phyloP scores from a whole-genome alignment of 2,329 filamentous ascomycete species.

The Rosellinia necatrix region DNA sequence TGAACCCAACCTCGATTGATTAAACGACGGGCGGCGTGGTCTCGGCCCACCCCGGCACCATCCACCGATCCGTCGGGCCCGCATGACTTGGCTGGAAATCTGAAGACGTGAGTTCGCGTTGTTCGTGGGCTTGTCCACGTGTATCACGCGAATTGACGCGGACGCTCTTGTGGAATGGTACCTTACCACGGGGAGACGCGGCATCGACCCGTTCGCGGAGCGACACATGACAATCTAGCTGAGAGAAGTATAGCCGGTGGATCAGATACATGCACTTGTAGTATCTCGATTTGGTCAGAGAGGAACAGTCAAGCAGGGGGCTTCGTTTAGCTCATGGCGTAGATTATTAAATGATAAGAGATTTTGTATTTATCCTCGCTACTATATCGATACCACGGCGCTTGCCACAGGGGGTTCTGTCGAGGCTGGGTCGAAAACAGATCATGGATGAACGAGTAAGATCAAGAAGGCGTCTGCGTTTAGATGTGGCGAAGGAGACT shows the following conservation, averaged over 20 bases:
- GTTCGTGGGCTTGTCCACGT: conserved; percentile 19
- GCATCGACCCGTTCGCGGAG: conserved; percentile 17
- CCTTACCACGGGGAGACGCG: conserved; percentile 4
- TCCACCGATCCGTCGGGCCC: conserved; percentile 6
- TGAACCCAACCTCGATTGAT: conserved; percentile 15
- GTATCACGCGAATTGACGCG: conserved; percentile 16
- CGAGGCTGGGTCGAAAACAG: conserved; percentile 8
- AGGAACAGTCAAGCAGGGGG: background rate
- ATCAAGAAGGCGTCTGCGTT: conserved; percentile 8
- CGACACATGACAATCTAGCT: conserved; percentile 10
- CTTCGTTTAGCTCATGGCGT: background rate
- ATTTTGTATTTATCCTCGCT: conserved; percentile 17
- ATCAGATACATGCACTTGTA: background rate
- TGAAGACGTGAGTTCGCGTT: conserved; percentile 16
- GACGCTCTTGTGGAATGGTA: conserved; percentile 10
- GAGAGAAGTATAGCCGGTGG: conserved; percentile 3
- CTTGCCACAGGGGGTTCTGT: conserved; percentile 1
- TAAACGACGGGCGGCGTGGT: conserved; percentile 4
- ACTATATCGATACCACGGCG: conserved; percentile 7
- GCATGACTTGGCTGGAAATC: background rate
- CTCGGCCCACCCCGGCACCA: conserved; percentile 3
- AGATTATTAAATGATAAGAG: background rate
- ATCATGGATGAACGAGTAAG: conserved; percentile 10
- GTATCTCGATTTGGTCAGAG: background rate
- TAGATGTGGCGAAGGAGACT: conserved; percentile 13